These are phyloP conservation scores for Stenogyne calaminthoides DNA, from an alignment of 305 asterid genomes.

Conservation along the genomic window DNA sequence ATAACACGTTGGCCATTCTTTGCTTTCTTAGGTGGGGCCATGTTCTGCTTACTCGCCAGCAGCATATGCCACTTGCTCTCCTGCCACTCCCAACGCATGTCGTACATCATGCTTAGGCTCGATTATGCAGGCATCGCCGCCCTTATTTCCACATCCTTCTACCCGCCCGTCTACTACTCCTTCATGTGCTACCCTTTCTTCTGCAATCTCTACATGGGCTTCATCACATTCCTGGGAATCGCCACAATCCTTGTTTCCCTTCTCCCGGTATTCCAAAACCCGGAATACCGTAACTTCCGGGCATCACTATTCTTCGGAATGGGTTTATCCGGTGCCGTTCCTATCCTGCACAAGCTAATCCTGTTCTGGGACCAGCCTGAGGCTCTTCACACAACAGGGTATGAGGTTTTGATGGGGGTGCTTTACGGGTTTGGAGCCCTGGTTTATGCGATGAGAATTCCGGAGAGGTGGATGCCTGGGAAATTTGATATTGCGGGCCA, in stretches of 20 bases:
- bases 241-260: slow-evolving; percentile 74
- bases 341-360: slow-evolving; percentile 85
- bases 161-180: slow-evolving; percentile 93
- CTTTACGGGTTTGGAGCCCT: slow-evolving; percentile 82
- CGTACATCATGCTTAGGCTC: slow-evolving; percentile 88
- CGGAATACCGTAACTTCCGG: slow-evolving; percentile 75
- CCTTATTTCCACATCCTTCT: slow-evolving; percentile 88
- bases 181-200: slow-evolving; percentile 93
- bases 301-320: slow-evolving; percentile 82
- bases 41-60: slow-evolving; percentile 96
- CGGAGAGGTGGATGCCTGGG: slow-evolving; percentile 97
- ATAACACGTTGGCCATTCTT: slow-evolving; percentile 99
- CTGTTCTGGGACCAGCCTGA: slow-evolving; percentile 87
- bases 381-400: slow-evolving; percentile 82
- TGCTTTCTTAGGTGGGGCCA: slow-evolving; percentile 93
- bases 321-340: slow-evolving; percentile 87
- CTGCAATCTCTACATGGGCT: slow-evolving; percentile 85
- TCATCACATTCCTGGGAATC: slow-evolving; percentile 77
- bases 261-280: slow-evolving; percentile 81
- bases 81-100: slow-evolving; percentile 82
- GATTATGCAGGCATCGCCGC: slow-evolving; percentile 96
- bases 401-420: slow-evolving; percentile 84
- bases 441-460: slow-evolving; percentile 78
- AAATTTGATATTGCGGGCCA: slow-evolving; percentile 93
- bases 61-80: slow-evolving; percentile 90